Conservation (phyloP, 208 protist genomes). For the Plasmodiophora brassicae region DNA sequence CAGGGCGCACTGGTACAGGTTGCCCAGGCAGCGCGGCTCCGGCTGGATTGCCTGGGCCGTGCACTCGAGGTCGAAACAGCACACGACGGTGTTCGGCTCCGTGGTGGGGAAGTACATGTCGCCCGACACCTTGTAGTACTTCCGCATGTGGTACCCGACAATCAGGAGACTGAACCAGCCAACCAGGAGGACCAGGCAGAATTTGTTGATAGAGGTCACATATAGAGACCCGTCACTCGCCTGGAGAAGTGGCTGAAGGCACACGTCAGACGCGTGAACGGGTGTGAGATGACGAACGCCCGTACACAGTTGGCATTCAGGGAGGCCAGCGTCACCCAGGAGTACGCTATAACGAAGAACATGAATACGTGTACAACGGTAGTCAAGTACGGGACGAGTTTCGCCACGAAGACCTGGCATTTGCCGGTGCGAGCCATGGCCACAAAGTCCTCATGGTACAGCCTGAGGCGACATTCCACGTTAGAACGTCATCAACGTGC, state of each 20-base stretch:
- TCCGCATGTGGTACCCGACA: background rate
- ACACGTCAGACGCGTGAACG: background rate
- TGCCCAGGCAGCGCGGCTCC: background rate
- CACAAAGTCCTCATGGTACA: conserved; percentile 26
- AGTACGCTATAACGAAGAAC: background rate
- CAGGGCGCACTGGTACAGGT: background rate
- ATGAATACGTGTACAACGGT: background rate
- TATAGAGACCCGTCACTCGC: background rate
- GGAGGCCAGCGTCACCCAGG: background rate
- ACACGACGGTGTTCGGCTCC: background rate
- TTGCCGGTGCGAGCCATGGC: background rate
- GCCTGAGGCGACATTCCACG: background rate
- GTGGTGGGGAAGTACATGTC: conserved; percentile 7
- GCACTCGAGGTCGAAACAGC: conserved; percentile 35
- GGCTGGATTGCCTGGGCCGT: background rate
- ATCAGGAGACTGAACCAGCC: background rate
- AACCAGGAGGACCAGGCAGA: background rate
- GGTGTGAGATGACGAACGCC: background rate
- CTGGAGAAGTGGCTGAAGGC: background rate
- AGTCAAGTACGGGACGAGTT: background rate
- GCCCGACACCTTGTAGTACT: conserved; percentile 20
- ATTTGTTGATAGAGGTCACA: background rate
- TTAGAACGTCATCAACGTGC: background rate
- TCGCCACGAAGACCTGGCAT: background rate
- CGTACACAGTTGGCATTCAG: background rate